Percentiles rank a stretch among this genome's conserved stretches.
These are phyloP conservation scores for Volutella citrinella DNA, from an alignment of 2,329 filamentous ascomycete species.

Conservation along the genomic window DNA sequence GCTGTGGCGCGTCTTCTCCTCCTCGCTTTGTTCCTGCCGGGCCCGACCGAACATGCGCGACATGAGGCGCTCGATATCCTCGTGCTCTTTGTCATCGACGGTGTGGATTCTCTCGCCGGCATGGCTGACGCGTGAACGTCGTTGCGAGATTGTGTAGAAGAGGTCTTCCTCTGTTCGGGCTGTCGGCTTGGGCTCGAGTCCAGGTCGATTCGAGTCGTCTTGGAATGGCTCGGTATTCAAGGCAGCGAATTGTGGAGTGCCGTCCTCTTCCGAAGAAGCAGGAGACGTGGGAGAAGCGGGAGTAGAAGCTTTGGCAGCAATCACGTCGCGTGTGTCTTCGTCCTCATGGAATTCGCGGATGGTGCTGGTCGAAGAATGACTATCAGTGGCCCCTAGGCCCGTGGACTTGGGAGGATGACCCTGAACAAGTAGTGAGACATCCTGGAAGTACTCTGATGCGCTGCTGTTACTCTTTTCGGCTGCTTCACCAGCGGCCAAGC, in stretches of 20 bases:
- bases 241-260: conserved; percentile 24
- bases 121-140: conserved; percentile 38
- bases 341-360: no score
- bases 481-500: no score
- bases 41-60: conserved; percentile 68
- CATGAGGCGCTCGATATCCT: conserved; percentile 60
- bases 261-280: conserved; percentile 8
- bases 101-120: conserved; percentile 32
- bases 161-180: conserved; percentile 48
- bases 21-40: conserved; percentile 63
- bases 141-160: conserved; percentile 45
- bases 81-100: conserved; percentile 31
- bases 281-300: conserved; percentile 4
- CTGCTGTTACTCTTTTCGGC: no score
- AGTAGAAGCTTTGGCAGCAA: neutral
- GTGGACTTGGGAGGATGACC: no score
- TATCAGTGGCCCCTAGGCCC: no score
- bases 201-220: no score
- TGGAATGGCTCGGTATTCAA: no score
- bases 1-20: conserved; percentile 66
- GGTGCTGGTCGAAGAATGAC: no score
- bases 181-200: conserved; percentile 22
- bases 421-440: no score
- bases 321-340: no score
- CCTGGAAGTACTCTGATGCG: no score